Evolutionary conservation across 306 rosid genomes (phyloP).

Genomic region (Rubus parviflorus): DNA sequence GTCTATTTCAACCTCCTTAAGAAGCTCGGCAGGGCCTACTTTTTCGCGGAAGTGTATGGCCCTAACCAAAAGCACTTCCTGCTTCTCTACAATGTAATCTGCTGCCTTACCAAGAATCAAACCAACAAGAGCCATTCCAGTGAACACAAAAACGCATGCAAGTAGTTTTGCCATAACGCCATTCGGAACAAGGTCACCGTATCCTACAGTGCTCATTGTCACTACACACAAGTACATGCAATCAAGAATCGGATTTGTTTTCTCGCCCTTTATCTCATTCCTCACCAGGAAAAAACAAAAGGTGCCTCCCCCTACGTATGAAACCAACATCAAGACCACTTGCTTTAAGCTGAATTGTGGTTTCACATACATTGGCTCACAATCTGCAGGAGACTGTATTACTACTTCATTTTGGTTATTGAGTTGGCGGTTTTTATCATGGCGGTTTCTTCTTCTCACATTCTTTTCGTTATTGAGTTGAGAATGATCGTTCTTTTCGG

Average conservation of each 20-base stretch:
- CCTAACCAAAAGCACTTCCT: constrained; percentile 53
- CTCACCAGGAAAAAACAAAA: constrained; percentile 61
- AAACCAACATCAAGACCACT: constrained; percentile 39
- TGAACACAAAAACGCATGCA: constrained; percentile 72
- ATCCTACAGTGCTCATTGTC: constrained; percentile 89
- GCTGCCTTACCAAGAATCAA: constrained; percentile 71
- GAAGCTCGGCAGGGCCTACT: constrained; percentile 36
- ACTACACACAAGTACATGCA: constrained; percentile 81
- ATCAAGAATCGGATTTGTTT: constrained; percentile 66
- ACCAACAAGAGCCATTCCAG: constrained; percentile 68
- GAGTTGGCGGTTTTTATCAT: constrained; percentile 19
- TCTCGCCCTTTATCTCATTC: constrained; percentile 53
- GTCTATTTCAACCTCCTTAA: constrained; percentile 44
- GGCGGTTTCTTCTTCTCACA: constrained; percentile 37
- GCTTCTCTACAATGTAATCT: constrained; percentile 77
- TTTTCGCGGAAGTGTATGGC: constrained; percentile 44
- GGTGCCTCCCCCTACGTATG: constrained; percentile 67
- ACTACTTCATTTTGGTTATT: constrained; percentile 24
- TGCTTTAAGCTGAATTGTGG: constrained; percentile 43
- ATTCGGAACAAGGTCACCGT: constrained; percentile 83
- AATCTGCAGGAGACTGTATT: background rate
- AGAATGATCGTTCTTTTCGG: constrained; percentile 36
- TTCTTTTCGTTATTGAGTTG: constrained; percentile 35
- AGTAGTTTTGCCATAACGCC: constrained; percentile 62
- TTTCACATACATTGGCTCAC: constrained; percentile 16